Conservation (phyloP, 257 asterid species). For the Gynochthodes officinalis region DNA sequence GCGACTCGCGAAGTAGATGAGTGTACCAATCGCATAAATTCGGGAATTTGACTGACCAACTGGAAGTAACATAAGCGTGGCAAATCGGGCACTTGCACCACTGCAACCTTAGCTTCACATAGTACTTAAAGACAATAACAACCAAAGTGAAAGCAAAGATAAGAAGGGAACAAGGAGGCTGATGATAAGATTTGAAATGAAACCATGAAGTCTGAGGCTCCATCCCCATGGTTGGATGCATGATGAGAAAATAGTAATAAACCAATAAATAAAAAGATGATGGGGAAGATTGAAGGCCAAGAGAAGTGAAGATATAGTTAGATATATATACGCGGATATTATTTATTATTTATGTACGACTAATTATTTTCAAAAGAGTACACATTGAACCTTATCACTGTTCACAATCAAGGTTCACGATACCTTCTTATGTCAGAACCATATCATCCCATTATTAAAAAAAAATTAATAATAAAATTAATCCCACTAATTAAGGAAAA, state of each 20-base stretch:
- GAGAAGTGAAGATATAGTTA: background rate
- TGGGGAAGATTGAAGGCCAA: background rate
- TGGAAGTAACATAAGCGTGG: conserved; percentile 36
- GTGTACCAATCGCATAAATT: conserved; percentile 83
- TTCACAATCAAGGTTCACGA: background rate
- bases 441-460: background rate
- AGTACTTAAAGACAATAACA: conserved; percentile 11
- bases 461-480: too few relatives aligned
- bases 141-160: conserved; percentile 16
- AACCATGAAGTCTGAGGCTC: conserved; percentile 22
- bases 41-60: conserved; percentile 41
- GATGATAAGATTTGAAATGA: conserved; percentile 6
- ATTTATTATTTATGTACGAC: background rate
- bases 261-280: conserved; percentile 14
- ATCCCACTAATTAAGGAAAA: background rate
- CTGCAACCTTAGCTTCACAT: conserved; percentile 18
- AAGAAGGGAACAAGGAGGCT: conserved; percentile 12
- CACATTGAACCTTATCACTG: conserved; percentile 3
- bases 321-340: background rate
- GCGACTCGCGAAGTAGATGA: conserved; percentile 50
- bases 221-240: conserved; percentile 22
- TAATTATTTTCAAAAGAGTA: background rate
- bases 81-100: conserved; percentile 66
- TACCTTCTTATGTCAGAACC: background rate
- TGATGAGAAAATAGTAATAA: conserved; percentile 7